Evolutionary conservation across 257 asterid genomes (phyloP).

Genomic region (Jacaranda copaia): DNA sequence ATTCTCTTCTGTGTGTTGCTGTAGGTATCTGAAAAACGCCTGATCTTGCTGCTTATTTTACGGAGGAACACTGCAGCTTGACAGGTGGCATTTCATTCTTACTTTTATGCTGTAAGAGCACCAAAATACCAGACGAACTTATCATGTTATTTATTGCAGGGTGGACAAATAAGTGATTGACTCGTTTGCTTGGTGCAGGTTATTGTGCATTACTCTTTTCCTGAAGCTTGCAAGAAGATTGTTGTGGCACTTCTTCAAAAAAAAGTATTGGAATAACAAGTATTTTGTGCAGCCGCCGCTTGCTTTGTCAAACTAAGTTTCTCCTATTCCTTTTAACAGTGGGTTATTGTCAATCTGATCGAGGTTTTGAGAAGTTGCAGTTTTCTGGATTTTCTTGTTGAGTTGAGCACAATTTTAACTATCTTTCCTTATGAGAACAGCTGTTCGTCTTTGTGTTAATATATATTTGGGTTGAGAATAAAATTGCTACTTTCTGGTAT

Average conservation of each 20-base stretch:
- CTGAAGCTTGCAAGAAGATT: constrained; percentile 43
- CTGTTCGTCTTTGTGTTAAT: constrained; percentile 31
- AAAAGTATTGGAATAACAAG: constrained; percentile 33
- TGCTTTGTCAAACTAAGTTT: constrained; percentile 37
- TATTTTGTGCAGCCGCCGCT: constrained; percentile 38
- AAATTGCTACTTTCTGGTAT: constrained; percentile 25
- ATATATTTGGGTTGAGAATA: constrained; percentile 42
- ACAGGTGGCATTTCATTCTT: constrained; percentile 67
- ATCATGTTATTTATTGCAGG: background rate
- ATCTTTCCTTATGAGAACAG: constrained; percentile 17
- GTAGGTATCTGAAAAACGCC: constrained; percentile 50
- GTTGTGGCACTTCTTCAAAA: background rate
- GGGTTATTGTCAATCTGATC: constrained; percentile 23
- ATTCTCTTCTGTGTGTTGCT: constrained; percentile 1
- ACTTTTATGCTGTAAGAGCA: constrained; percentile 47
- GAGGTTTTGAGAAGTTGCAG: constrained; percentile 28
- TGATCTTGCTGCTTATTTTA: constrained; percentile 68
- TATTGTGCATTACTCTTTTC: constrained; percentile 50
- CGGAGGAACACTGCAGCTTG: constrained; percentile 68
- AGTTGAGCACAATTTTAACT: constrained; percentile 29
- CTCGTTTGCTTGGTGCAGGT: constrained; percentile 42
- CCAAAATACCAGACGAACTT: background rate
- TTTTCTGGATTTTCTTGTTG: constrained; percentile 37
- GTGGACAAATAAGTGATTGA: background rate
- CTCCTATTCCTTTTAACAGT: constrained; percentile 3